Conservation (phyloP, 2,329 filamentous ascomycete species). For the Paecilomyces niveus region DNA sequence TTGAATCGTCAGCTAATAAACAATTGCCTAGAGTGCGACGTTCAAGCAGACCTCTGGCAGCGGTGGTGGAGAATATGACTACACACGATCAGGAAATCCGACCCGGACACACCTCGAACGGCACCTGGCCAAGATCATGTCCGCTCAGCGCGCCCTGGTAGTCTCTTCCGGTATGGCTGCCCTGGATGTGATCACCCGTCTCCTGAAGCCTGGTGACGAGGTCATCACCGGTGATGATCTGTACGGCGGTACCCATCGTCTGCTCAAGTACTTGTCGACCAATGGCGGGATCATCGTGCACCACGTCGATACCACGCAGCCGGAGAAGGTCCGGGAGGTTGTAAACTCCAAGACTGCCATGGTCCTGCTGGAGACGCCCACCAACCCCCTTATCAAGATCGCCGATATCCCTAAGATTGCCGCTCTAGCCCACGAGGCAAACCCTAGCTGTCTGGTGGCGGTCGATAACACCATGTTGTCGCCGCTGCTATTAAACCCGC, state of each 20-base stretch:
- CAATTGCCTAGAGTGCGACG: constrained; percentile 64
- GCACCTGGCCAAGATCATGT: constrained; percentile 98
- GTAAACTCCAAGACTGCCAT: constrained; percentile 80
- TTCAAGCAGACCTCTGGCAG: constrained; percentile 85
- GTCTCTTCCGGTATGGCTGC: constrained; percentile 97
- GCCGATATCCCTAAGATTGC: constrained; percentile 84
- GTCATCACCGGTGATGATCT: constrained; percentile 95
- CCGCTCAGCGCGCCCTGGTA: constrained; percentile 79
- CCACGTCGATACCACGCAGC: constrained; percentile 87
- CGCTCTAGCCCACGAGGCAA: constrained; percentile 65
- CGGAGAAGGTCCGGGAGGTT: constrained; percentile 61
- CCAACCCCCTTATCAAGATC: constrained; percentile 97
- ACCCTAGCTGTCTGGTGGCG: constrained; percentile 71
- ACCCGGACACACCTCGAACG: constrained; percentile 93
- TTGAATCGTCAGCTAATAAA: neutral
- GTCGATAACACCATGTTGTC: constrained; percentile 99
- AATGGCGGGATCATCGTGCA: constrained; percentile 90
- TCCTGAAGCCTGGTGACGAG: constrained; percentile 87
- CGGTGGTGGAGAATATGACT: constrained; percentile 90
- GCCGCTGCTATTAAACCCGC: constrained; percentile 84
- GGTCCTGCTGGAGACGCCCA: constrained; percentile 93
- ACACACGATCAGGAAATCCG: constrained; percentile 94
- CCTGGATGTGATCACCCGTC: constrained; percentile 86
- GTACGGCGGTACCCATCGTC: constrained; percentile 89
- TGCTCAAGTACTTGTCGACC: constrained; percentile 83